Evolutionary conservation across 1,139 yeast species (phyloP).

Genomic region (Candida sojae): DNA sequence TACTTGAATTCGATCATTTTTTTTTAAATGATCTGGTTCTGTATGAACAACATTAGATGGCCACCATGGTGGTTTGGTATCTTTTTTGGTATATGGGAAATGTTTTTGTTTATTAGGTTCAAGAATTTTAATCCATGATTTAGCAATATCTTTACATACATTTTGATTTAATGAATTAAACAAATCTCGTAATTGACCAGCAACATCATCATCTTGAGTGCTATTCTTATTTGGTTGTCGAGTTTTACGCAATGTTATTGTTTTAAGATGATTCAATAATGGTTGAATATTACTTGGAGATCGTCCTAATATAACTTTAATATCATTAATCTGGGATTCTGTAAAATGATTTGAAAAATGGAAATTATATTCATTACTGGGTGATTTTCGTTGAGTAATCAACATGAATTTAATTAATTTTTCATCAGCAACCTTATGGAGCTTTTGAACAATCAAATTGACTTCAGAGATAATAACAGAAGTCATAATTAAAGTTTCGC

Average conservation of each 20-base stretch:
- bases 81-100: constrained; percentile 55
- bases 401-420: constrained; percentile 8
- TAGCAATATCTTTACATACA: constrained; percentile 63
- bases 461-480: background rate
- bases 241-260: constrained; percentile 8
- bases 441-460: background rate
- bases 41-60: constrained; percentile 58
- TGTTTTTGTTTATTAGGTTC: constrained; percentile 70
- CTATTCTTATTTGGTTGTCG: background rate
- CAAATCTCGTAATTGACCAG: constrained; percentile 18
- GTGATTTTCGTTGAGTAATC: constrained; percentile 9
- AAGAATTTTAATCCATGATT: constrained; percentile 63
- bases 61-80: constrained; percentile 65
- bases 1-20: constrained; percentile 50
- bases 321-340: constrained; percentile 13
- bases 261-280: constrained; percentile 12
- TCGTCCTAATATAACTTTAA: constrained; percentile 13
- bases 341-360: constrained; percentile 18
- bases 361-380: constrained; percentile 13
- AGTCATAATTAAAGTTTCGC: background rate
- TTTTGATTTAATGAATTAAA: constrained; percentile 38
- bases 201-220: background rate
- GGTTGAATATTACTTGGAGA: constrained; percentile 17
- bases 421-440: background rate
- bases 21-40: constrained; percentile 75